phyloP scores from a whole-genome alignment of 1,139 yeast genomes.

The Starmera stellimalicola region DNA sequence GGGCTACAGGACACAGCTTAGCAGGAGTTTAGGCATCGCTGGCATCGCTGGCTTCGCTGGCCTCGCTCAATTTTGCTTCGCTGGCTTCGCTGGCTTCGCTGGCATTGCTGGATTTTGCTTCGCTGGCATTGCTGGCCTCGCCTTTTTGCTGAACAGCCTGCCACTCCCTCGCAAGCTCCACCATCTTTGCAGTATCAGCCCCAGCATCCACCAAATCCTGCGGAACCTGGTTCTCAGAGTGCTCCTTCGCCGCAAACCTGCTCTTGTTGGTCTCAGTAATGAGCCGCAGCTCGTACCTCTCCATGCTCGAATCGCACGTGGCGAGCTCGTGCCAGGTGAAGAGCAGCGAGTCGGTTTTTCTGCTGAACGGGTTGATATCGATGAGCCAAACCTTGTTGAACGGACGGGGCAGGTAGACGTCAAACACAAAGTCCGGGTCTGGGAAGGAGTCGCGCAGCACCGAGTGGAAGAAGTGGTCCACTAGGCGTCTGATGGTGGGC shows the following conservation, averaged over 20 bases:
- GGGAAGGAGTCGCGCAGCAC: slow-evolving; percentile 42
- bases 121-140: no score
- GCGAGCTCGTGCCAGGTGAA: slow-evolving; percentile 78
- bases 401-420: slow-evolving; percentile 75
- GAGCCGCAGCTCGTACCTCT: slow-evolving; percentile 53
- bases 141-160: slow-evolving; percentile 26
- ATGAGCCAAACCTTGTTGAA: slow-evolving; percentile 54
- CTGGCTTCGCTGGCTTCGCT: no score
- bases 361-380: slow-evolving; percentile 79
- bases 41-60: no score
- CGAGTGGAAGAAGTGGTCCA: slow-evolving; percentile 47
- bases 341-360: slow-evolving; percentile 66
- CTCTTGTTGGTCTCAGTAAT: slow-evolving; percentile 61
- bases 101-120: no score
- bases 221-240: slow-evolving; percentile 87
- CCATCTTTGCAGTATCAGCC: slow-evolving; percentile 51
- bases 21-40: no score
- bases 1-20: no score
- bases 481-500: slow-evolving; percentile 35
- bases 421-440: slow-evolving; percentile 56
- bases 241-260: slow-evolving; percentile 70
- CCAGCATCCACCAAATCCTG: slow-evolving; percentile 83
- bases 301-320: slow-evolving; percentile 23
- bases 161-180: slow-evolving; percentile 59
- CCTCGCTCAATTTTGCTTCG: no score